Percentiles rank a stretch among this genome's conserved stretches.
Evolutionary conservation across 495 filamentous ascomycete genomes (phyloP).

Genomic region (Penicillium simplicissimum): DNA sequence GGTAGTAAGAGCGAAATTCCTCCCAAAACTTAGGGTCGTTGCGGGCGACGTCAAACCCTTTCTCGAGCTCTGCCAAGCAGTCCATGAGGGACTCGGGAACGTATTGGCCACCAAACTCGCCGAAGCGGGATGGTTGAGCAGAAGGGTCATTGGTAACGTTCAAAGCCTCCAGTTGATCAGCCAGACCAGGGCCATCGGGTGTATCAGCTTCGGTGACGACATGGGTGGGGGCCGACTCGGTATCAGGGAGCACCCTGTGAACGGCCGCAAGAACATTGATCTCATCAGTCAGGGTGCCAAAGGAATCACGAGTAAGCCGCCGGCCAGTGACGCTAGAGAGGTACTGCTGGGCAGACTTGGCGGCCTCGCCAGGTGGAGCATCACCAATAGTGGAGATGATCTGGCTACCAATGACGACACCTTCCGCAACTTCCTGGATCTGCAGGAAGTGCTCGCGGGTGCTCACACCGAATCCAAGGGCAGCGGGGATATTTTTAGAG

Average conservation of each 20-base stretch:
- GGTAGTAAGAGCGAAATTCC: conserved; percentile 94
- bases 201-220: conserved; percentile 63
- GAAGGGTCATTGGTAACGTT: conserved; percentile 55
- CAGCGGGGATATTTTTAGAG: conserved; percentile 86
- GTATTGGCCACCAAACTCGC: conserved; percentile 98
- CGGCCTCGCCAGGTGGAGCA: conserved; percentile 66
- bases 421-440: conserved; percentile 81
- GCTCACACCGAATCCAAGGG: conserved; percentile 94
- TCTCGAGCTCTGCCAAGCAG: conserved; percentile 86
- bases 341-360: conserved; percentile 81
- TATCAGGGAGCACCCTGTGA: conserved; percentile 49
- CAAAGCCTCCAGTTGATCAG: conserved; percentile 72
- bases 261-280: conserved; percentile 59
- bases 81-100: conserved; percentile 98
- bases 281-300: conserved; percentile 36
- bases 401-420: conserved; percentile 96
- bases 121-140: conserved; percentile 80
- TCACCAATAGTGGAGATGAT: conserved; percentile 79
- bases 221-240: conserved; percentile 40
- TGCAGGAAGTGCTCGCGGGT: conserved; percentile 91
- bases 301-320: conserved; percentile 40
- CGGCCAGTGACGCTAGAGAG: conserved; percentile 78
- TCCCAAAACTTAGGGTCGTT: conserved; percentile 94
- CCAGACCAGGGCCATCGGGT: conserved; percentile 59
- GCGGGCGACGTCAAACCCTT: conserved; percentile 82